Evolutionary conservation across 2,329 filamentous ascomycete genomes (phyloP), one percentile per base, ranked within the genome.

Genomic region (Blumeriella jaapii): DNA sequence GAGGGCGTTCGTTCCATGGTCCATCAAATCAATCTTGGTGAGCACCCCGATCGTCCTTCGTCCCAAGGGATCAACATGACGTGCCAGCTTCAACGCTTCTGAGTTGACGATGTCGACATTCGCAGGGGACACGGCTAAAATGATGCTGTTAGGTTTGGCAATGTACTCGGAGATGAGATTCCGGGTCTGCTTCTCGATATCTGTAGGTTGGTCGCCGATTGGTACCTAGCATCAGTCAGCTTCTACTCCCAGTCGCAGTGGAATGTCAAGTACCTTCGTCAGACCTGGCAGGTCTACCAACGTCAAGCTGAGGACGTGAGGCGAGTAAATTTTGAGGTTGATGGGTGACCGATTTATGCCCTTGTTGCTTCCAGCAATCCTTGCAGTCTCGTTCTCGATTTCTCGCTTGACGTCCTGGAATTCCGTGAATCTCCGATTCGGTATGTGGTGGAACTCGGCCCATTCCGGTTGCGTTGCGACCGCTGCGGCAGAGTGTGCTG

Each of bases 41-140:
- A 98, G 69, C 38, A 98, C 89, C 54, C 91, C 91, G 55, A 98
- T 96, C 13, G 91, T 98, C 57, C 91, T 76, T 59, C 84, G 78
- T 45, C 91, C 91, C 59, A 94, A 78, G 2, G 91, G 82, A 60
- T 98, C 91, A 36, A 98, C 91, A 74, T 98, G 85, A 34, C 91
- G 80, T 41, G 91, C 91, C 42, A 98, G 78, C 62, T 98, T 98
- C 51, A 98, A 65, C 6, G 91, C 87, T 60, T 98, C 91, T 6
- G 91, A 98, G 61, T 98, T 98, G 57, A 96, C 91, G 52, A 98
- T 78, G 57, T 98, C 91, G 54, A 96, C 89, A 54, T 98, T 98
- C 34, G 91, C 91, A 12, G 91, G 89, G 9, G 91, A 96, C 15
- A 98, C 91, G 19, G 91, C 91, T 34, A 98, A 73, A 46, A 98